phyloP scores from a whole-genome alignment of 345 rosid species.

The Eucalyptus dawsonii region DNA sequence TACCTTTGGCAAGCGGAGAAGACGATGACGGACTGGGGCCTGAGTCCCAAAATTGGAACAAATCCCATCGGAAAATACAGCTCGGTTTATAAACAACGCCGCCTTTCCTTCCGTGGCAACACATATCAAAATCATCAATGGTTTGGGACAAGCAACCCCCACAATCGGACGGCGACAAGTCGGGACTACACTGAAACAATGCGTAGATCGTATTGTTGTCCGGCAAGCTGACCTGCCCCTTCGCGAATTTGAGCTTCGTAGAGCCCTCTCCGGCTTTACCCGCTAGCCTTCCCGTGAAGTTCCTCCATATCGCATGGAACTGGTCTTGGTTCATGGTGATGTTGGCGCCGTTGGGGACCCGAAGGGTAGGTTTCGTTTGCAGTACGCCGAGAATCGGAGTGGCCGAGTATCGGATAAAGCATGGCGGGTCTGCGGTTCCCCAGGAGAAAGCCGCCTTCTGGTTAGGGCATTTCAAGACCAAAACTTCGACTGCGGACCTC shows the following conservation, averaged over 20 bases:
- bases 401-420: conserved; percentile 12
- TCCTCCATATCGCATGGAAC: conserved; percentile 14
- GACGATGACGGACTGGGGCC: neutral
- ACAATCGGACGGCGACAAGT: conserved; percentile 21
- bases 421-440: conserved; percentile 3
- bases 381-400: neutral
- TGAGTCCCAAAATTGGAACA: too few species aligned
- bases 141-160: conserved; percentile 4
- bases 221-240: conserved; percentile 3
- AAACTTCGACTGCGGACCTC: neutral
- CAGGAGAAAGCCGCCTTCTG: conserved; percentile 20
- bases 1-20: neutral
- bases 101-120: conserved; percentile 20
- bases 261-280: conserved; percentile 6
- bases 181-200: conserved; percentile 46
- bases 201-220: conserved; percentile 6
- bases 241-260: conserved; percentile 16
- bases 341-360: neutral
- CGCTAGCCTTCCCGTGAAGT: neutral
- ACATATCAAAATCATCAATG: neutral
- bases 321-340: neutral
- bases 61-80: neutral
- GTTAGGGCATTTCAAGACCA: conserved; percentile 12
- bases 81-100: conserved; percentile 24
- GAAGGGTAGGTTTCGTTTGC: neutral